Evolutionary conservation across 441 rosid genomes (phyloP).

Genomic region (Gossypium gossypioides): DNA sequence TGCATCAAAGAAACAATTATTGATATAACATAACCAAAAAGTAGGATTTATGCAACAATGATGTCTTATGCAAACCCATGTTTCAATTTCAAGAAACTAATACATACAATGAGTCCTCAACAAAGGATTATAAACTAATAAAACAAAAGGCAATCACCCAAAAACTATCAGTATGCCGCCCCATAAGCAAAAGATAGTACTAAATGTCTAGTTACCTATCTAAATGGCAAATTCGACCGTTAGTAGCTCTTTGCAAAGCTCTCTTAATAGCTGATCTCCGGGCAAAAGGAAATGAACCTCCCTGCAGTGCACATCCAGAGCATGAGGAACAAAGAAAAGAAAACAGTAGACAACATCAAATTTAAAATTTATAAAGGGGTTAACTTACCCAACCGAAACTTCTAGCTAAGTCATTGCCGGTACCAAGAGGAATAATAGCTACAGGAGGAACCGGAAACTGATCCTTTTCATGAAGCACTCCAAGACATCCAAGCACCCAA

Average conservation of each 20-base stretch:
- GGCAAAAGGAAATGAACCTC: conserved; percentile 87
- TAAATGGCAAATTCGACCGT: conserved; percentile 48
- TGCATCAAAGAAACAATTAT: conserved; percentile 27
- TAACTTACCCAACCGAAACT: conserved; percentile 87
- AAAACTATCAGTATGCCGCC: not conserved
- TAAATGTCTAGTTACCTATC: conserved; percentile 46
- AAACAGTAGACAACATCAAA: conserved; percentile 7
- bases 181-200: not conserved
- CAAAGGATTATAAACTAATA: not conserved
- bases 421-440: conserved; percentile 82
- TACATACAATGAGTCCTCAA: not conserved
- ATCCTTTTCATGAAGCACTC: conserved; percentile 44
- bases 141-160: not conserved
- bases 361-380: conserved; percentile 6
- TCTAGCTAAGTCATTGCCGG: conserved; percentile 88
- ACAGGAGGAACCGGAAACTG: conserved; percentile 76
- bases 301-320: conserved; percentile 38
- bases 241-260: conserved; percentile 52
- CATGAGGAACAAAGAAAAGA: conserved; percentile 14
- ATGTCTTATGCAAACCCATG: not conserved
- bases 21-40: not conserved
- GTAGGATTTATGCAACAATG: not conserved
- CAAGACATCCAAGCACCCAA: conserved; percentile 83
- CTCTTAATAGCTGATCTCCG: conserved; percentile 88
- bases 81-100: not conserved